phyloP scores from a whole-genome alignment of 2,329 filamentous ascomycete species.

The Fusarium sp. region DNA sequence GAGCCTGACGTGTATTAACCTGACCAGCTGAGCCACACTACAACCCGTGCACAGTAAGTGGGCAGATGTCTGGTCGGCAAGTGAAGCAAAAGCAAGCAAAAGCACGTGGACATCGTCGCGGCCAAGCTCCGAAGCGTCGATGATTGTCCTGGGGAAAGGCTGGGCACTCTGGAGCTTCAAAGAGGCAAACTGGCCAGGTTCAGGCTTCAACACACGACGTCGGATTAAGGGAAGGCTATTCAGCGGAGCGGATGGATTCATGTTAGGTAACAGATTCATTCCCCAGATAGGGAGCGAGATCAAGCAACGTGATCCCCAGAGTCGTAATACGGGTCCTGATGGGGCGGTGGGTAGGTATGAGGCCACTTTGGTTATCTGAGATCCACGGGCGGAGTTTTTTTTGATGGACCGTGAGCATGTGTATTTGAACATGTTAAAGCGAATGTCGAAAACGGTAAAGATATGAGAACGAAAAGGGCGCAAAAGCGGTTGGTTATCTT shows the following conservation, averaged over 20 bases:
- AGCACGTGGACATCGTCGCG: neutral
- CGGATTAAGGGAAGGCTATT: slow-evolving; percentile 33
- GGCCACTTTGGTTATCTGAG: neutral
- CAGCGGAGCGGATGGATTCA: slow-evolving; percentile 23
- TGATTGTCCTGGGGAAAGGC: slow-evolving; percentile 1
- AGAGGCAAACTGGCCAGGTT: neutral
- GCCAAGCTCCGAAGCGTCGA: neutral
- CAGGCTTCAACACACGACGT: slow-evolving; percentile 17
- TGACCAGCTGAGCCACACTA: neutral
- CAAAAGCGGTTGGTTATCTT: neutral
- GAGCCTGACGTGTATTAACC: neutral
- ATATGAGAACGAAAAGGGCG: neutral
- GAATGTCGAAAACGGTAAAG: neutral
- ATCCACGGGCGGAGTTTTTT: neutral
- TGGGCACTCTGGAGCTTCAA: neutral
- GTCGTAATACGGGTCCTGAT: neutral
- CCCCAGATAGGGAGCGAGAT: slow-evolving; percentile 23
- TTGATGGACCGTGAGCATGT: neutral
- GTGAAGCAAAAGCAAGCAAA: neutral
- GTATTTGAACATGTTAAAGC: neutral
- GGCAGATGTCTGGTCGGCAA: neutral
- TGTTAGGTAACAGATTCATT: slow-evolving; percentile 33
- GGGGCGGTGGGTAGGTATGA: slow-evolving; percentile 4
- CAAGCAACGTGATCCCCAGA: slow-evolving; percentile 19
- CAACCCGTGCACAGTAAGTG: neutral